Conservation (phyloP, 225 moss, liverwort and hornwort genomes). For the Asterella californica region DNA sequence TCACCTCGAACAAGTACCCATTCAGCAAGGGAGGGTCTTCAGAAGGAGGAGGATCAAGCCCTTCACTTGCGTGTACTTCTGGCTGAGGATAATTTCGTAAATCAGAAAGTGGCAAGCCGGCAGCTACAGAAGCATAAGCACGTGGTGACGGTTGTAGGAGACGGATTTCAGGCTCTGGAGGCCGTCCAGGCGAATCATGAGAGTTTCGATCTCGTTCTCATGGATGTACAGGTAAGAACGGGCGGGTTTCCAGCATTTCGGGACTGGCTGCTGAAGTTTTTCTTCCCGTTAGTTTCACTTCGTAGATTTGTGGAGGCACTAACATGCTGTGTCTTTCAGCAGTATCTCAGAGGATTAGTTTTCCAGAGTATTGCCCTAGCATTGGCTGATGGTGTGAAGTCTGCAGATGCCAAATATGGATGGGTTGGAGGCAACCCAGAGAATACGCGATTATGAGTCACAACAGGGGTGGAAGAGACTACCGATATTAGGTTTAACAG, state of each 20-base stretch:
- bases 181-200: conserved; percentile 48
- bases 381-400: background rate
- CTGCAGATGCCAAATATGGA: conserved; percentile 88
- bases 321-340: too few species aligned
- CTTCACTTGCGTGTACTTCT: conserved; percentile 58
- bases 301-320: too few species aligned
- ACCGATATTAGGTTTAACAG: conserved; percentile 71
- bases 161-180: conserved; percentile 76
- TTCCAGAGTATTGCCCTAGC: too few species aligned
- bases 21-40: background rate
- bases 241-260: background rate
- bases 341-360: too few species aligned
- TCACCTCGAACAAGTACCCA: background rate
- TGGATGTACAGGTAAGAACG: conserved; percentile 81
- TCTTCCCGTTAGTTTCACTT: too few species aligned
- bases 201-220: conserved; percentile 72
- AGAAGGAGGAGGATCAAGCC: conserved; percentile 30
- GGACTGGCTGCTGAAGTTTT: too few species aligned
- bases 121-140: conserved; percentile 80
- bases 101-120: conserved; percentile 77
- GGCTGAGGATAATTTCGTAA: conserved; percentile 83
- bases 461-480: conserved; percentile 50
- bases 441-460: conserved; percentile 60
- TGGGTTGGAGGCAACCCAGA: conserved; percentile 61
- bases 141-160: conserved; percentile 63